Evolutionary conservation across 331 rosid species (phyloP), one percentile per base, ranked within the genome.

Genomic region (Spiraea crenata): DNA sequence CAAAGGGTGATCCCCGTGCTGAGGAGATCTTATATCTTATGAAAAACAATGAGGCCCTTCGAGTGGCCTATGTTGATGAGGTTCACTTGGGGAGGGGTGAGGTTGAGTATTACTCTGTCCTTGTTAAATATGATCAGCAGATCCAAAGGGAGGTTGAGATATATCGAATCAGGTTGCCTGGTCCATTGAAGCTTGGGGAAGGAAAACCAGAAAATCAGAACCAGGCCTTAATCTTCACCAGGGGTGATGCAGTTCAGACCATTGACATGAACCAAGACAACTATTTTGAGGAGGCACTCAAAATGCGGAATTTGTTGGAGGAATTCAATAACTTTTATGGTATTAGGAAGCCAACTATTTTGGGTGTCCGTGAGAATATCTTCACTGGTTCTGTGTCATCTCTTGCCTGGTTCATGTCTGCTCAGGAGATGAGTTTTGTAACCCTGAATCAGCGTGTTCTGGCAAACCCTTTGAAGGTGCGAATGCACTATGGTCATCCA

Each of bases 191-290:
- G 77, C 82, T 93, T 42, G 98, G 98, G 46, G 98, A 93, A 84
- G 98, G 98, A 67, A 93, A 93, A 74, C 97, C 98, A n/a, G 98
- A 93, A 74, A 93, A 93, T 74, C 98, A 93, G 73, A 93, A 93
- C 78, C 98, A 93, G 77, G 97, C 98, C 73, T 78, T 93, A 73
- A 89, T 93, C 82, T 93, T 93, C 81, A 93, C 97, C 34, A 78
- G 98, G 47, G 98, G 98, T 38, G 98, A 93, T 83, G 97, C 98
- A 37, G 0, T 93, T 80, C 98, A 90, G 73, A 89, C 98, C 63
- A 93, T 93, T 75, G 98, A 93, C 82, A 93, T 93, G 98, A 93
- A 93, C 81, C 98, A 93, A 80, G 98, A 93, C 82, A 85, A 87
- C 73, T 87, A 83, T 79, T 93, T 93, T 78, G 98, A 93, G 82